phyloP scores from a whole-genome alignment of 2,329 filamentous ascomycete genomes.

The Hypomyces rosellus region DNA sequence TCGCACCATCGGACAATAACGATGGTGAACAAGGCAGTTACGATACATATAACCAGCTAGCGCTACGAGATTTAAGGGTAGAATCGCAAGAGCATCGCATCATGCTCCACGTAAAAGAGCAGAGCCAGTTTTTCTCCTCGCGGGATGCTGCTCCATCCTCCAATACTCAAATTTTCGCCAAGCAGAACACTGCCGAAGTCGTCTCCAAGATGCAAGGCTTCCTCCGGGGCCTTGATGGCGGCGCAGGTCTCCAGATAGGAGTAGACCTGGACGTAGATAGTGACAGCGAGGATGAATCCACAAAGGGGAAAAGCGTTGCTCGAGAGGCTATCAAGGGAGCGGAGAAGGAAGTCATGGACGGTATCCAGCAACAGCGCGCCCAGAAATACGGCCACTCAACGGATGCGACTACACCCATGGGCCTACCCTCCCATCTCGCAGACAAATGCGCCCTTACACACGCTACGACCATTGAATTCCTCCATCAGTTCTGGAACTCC shows the following conservation, averaged over 20 bases:
- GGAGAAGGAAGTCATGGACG: constrained; percentile 59
- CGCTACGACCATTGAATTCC: constrained; percentile 87
- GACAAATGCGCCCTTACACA: constrained; percentile 65
- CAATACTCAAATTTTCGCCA: constrained; percentile 51
- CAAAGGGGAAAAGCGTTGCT: constrained; percentile 59
- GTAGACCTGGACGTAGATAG: constrained; percentile 66
- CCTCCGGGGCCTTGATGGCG: constrained; percentile 47
- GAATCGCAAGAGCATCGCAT: constrained; percentile 70
- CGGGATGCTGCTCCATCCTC: constrained; percentile 42
- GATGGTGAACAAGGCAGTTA: constrained; percentile 57
- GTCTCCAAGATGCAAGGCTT: constrained; percentile 58
- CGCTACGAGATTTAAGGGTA: constrained; percentile 72
- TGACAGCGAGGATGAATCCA: constrained; percentile 57
- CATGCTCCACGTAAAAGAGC: constrained; percentile 80
- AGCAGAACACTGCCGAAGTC: constrained; percentile 64
- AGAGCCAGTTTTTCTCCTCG: constrained; percentile 72
- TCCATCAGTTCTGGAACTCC: constrained; percentile 94
- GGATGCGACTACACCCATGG: constrained; percentile 48
- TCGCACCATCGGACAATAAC: constrained; percentile 69
- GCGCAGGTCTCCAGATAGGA: constrained; percentile 54
- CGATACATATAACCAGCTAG: constrained; percentile 68
- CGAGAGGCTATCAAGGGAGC: constrained; percentile 58
- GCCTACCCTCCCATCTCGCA: constrained; percentile 46
- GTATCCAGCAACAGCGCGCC: constrained; percentile 54
- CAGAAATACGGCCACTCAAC: constrained; percentile 48